phyloP scores from a whole-genome alignment of 768 basidiomycete genomes.

The Mycena leptocephala region DNA sequence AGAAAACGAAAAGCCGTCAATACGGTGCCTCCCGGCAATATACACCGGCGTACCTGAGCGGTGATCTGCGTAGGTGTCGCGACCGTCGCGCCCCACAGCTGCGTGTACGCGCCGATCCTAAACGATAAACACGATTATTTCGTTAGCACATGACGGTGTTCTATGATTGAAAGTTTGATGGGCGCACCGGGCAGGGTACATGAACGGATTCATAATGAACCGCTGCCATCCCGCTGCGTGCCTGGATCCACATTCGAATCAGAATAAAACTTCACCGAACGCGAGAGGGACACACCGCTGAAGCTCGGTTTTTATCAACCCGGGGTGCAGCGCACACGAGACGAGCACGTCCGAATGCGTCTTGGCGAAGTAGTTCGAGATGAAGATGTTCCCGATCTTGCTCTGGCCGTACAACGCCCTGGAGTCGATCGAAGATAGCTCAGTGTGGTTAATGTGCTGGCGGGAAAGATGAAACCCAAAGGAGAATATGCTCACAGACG shows the following conservation, averaged over 20 bases:
- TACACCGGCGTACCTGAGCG: slow-evolving; percentile 16
- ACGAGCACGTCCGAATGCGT: slow-evolving; percentile 47
- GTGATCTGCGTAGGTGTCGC: slow-evolving; percentile 29
- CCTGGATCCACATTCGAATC: not conserved
- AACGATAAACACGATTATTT: too few relatives aligned
- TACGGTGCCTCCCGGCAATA: not conserved
- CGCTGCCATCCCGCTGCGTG: slow-evolving; percentile 5
- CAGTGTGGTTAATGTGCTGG: not conserved
- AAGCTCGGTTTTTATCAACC: slow-evolving; percentile 39
- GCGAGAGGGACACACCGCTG: slow-evolving; percentile 22
- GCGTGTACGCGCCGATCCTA: slow-evolving; percentile 26
- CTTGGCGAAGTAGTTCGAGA: slow-evolving; percentile 46
- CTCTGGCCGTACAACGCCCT: slow-evolving; percentile 26
- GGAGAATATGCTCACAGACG: not conserved
- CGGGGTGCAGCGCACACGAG: slow-evolving; percentile 47
- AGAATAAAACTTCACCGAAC: too few relatives aligned
- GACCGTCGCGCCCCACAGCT: slow-evolving; percentile 30
- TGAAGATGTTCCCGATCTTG: slow-evolving; percentile 46
- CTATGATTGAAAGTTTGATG: not conserved
- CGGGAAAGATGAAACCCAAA: not conserved
- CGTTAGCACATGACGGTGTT: not conserved
- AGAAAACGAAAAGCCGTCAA: not conserved
- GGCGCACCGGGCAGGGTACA: slow-evolving; percentile 19
- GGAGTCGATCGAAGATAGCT: not conserved
- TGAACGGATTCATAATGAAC: not conserved